Percentiles rank a stretch among this genome's conserved stretches.
Conservation (phyloP, 371 early-diverging fungal genomes). For the Mucor racemosus region DNA sequence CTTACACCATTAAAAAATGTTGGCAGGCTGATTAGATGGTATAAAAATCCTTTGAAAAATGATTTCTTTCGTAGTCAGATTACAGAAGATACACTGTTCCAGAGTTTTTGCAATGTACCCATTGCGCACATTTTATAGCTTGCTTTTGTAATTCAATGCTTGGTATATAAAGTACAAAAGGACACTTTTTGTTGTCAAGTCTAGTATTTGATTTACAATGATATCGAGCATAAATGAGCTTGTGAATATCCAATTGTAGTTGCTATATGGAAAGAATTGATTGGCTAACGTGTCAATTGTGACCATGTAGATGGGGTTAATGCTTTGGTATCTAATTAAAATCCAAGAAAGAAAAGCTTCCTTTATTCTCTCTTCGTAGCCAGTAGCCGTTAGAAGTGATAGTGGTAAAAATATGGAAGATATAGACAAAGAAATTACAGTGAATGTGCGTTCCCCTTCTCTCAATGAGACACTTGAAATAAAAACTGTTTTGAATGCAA, state of each 20-base stretch:
- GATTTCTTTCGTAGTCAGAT: no score
- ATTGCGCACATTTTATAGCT: no score
- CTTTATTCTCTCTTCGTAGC: background rate
- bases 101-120: no score
- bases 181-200: no score
- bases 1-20: no score
- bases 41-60: no score
- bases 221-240: background rate
- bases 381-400: background rate
- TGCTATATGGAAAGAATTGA: background rate
- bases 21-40: no score
- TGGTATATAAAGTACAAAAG: no score
- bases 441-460: constrained; percentile 51
- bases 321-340: background rate
- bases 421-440: constrained; percentile 20
- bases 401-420: background rate
- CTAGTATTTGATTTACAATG: background rate
- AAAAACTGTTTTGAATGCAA: constrained; percentile 20
- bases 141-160: no score
- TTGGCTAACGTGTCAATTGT: constrained; percentile 1
- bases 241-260: background rate
- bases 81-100: no score
- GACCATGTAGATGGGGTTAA: constrained; percentile 6
- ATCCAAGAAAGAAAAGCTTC: background rate
- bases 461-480: constrained; percentile 42